Percentiles rank a stretch among this genome's conserved stretches.
These are phyloP conservation scores for Geotrichum cucujoidarum DNA, from an alignment of 1,139 yeast species.

Conservation along the genomic window DNA sequence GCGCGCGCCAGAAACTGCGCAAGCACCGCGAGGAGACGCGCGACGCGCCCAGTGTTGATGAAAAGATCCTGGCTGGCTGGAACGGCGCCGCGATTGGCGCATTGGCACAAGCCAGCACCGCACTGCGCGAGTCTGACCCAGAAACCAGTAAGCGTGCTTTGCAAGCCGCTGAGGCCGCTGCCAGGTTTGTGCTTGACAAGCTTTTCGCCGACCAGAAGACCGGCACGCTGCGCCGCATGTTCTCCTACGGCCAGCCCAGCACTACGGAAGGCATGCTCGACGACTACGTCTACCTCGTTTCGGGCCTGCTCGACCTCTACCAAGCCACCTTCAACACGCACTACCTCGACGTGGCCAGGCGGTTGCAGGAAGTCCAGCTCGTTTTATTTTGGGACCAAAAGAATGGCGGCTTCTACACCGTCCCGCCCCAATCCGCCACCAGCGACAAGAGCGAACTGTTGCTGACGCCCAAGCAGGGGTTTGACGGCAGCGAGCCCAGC, in stretches of 20 bases:
- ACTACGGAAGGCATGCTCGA: constrained; percentile 34
- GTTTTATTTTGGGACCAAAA: constrained; percentile 35
- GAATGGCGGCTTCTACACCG: constrained; percentile 36
- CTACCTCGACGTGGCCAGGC: constrained; percentile 34
- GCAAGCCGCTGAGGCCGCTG: constrained; percentile 31
- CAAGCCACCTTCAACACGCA: constrained; percentile 32
- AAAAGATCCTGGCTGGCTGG: constrained; percentile 37
- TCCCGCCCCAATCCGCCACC: constrained; percentile 22
- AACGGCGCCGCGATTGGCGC: constrained; percentile 39
- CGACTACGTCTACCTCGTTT: constrained; percentile 38
- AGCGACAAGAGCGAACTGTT: constrained; percentile 26
- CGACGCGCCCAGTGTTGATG: constrained; percentile 33
- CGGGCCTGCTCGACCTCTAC: constrained; percentile 38
- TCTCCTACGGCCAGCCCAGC: constrained; percentile 9
- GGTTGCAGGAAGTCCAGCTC: constrained; percentile 35
- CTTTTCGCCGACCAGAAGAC: constrained; percentile 26
- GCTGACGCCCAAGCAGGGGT: constrained; percentile 36
- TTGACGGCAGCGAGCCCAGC: constrained; percentile 40
- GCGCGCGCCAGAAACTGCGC: constrained; percentile 26
- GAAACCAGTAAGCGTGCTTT: constrained; percentile 24
- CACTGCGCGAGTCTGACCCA: constrained; percentile 19
- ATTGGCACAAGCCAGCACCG: constrained; percentile 33
- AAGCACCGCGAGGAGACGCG: constrained; percentile 31
- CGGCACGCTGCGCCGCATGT: constrained; percentile 25
- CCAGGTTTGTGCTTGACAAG: constrained; percentile 27